phyloP scores from a whole-genome alignment of 2,329 filamentous ascomycete species.

The Ramichloridium luteum region DNA sequence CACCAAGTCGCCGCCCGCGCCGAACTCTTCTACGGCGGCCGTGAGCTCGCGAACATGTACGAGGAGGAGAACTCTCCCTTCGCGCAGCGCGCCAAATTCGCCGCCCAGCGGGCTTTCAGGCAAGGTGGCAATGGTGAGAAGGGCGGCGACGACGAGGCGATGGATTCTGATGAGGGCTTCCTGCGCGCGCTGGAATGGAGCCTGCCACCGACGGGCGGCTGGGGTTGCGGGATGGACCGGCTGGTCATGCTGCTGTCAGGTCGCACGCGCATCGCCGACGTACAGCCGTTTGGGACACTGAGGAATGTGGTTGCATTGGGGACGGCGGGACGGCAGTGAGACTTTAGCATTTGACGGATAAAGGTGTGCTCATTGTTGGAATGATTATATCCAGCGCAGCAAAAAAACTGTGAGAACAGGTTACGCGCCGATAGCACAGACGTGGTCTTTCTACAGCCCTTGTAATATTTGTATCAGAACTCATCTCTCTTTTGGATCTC shows the following conservation, averaged over 20 bases:
- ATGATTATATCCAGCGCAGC: too few species aligned
- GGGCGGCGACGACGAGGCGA: constrained; percentile 35
- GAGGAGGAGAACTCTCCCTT: constrained; percentile 94
- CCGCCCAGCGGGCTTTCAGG: constrained; percentile 38
- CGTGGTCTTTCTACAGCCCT: too few species aligned
- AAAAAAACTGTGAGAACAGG: too few species aligned
- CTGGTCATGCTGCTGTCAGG: constrained; percentile 85
- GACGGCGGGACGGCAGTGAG: too few species aligned
- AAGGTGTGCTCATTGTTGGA: too few species aligned
- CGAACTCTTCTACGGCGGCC: constrained; percentile 39
- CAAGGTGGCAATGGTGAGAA: constrained; percentile 16
- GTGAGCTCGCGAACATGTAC: constrained; percentile 90
- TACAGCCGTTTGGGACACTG: constrained; percentile 77
- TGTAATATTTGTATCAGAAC: too few species aligned
- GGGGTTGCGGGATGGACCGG: constrained; percentile 87
- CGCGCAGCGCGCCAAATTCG: constrained; percentile 73
- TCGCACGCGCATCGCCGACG: constrained; percentile 67
- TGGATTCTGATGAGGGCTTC: constrained; percentile 64
- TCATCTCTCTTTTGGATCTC: too few species aligned
- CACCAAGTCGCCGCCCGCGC: constrained; percentile 39
- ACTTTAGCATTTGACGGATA: too few species aligned
- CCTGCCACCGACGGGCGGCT: constrained; percentile 88
- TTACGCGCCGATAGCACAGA: too few species aligned
- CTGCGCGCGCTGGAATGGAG: constrained; percentile 75
- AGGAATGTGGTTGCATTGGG: constrained; percentile 40